Base-by-base conservation (phyloP, 306 rosid genomes). In the Ormosia semicastrata region DNA sequence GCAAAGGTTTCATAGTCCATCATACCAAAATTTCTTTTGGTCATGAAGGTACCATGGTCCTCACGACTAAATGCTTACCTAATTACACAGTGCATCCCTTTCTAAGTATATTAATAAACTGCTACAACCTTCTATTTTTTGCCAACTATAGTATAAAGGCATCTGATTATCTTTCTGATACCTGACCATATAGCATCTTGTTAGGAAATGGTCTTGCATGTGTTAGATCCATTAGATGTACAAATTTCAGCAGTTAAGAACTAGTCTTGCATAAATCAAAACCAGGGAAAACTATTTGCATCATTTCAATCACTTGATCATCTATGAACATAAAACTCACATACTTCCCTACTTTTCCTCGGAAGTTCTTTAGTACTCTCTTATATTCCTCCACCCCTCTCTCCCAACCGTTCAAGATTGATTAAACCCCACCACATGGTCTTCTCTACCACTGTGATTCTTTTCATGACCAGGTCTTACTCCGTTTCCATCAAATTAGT, bases 111-210 rank as follows among this genome's bases (percentile, higher is more conserved):
- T 11, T 32, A 4, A 11, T 12, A 10, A 60, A 29, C n/a, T n/a
- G n/a, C n/a, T n/a, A n/a, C n/a, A n/a, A n/a, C n/a, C 46, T 13
- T 63, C 44, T 34, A 29, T 12, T 5, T 63, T 13, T 63, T 18
- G 57, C 44, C 57, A 24, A 44, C 73, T 68, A 68, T 63, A 36
- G 24, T 63, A 13, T 43, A 24, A 74, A 24, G 32, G 34, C 52
- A 74, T n/a, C 68, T 74, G 41, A 57, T 57, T 75, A 44, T 60
- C 8, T 76, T 57, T 70, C 63, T 33, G 10, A 57, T 53, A 40
- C 57, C 33, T 53, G 59, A 69, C 9, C 4, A 24, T 0, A 13
- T 6, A 41, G 12, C 17, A 33, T 70, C 77, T 9, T 32, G 24
- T 9, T 33, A 52, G 33, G 33, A 72, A 37, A 49, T 14, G 12